Evolutionary conservation across 176 grass and related monocot genomes (phyloP).

Genomic region (Aegilops speltoides): DNA sequence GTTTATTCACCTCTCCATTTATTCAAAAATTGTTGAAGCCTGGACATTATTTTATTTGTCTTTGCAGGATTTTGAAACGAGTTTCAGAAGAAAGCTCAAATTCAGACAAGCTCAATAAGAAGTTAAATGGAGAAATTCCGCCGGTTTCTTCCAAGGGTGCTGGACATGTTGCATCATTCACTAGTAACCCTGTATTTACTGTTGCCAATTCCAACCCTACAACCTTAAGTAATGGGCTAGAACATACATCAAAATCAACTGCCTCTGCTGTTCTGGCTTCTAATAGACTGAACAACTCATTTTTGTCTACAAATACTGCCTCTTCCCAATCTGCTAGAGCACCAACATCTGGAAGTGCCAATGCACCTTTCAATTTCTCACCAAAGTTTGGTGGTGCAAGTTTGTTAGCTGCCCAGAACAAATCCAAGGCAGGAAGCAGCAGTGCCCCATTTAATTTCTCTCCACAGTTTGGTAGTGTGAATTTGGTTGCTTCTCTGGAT

Average conservation of each 20-base stretch:
- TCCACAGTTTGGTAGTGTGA: not conserved
- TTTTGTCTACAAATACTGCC: conserved; percentile 9
- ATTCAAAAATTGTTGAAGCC: not conserved
- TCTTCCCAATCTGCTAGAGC: conserved; percentile 17
- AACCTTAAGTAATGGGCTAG: conserved; percentile 30
- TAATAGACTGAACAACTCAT: not conserved
- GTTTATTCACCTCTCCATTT: conserved; percentile 8
- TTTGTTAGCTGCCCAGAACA: conserved; percentile 25
- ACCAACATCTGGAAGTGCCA: not conserved
- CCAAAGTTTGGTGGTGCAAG: conserved; percentile 18
- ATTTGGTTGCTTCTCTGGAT: not conserved
- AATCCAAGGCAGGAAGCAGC: conserved; percentile 18
- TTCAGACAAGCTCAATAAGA: not conserved
- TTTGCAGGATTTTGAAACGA: conserved; percentile 28
- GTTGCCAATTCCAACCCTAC: conserved; percentile 16
- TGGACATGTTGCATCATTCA: conserved; percentile 37
- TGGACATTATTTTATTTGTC: not conserved
- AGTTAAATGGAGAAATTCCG: conserved; percentile 27
- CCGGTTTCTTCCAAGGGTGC: conserved; percentile 24
- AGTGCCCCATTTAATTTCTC: conserved; percentile 17
- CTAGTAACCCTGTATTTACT: conserved; percentile 34
- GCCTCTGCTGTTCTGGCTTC: conserved; percentile 4
- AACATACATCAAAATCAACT: conserved; percentile 10
- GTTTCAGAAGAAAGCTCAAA: conserved; percentile 21
- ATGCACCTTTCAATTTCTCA: conserved; percentile 4